These are phyloP conservation scores for Macrophomina tecta DNA, from an alignment of 2,329 filamentous ascomycete species.

Conservation along the genomic window DNA sequence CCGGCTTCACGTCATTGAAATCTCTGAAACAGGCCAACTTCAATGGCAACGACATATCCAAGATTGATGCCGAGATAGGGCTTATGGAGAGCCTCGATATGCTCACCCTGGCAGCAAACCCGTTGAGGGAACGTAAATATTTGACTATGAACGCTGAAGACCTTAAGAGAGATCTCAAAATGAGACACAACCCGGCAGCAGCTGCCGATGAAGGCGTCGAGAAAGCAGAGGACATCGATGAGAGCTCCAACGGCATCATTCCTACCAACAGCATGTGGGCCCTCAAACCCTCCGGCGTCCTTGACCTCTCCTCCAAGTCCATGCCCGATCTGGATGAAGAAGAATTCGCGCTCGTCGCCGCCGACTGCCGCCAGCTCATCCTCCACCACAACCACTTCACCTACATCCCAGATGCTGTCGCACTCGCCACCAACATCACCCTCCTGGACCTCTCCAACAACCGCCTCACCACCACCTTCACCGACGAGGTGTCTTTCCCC, in stretches of 20 bases:
- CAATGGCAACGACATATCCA: constrained; percentile 80
- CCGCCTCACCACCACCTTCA: constrained; percentile 65
- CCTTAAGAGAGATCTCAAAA: constrained; percentile 74
- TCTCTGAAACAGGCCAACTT: constrained; percentile 81
- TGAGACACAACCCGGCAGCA: constrained; percentile 64
- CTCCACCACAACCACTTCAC: constrained; percentile 80
- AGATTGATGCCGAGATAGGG: constrained; percentile 76
- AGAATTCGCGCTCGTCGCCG: constrained; percentile 47
- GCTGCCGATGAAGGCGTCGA: constrained; percentile 5
- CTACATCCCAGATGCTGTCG: constrained; percentile 71
- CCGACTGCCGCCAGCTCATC: constrained; percentile 64
- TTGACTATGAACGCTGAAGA: constrained; percentile 80
- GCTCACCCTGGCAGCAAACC: constrained; percentile 85
- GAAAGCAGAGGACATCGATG: neutral
- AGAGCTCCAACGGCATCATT: constrained; percentile 8
- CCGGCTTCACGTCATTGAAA: constrained; percentile 71
- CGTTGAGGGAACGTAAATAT: constrained; percentile 85
- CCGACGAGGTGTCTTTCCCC: constrained; percentile 59
- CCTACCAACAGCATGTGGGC: constrained; percentile 33
- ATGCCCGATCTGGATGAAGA: constrained; percentile 45
- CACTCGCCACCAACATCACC: constrained; percentile 72
- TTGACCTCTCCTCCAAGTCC: constrained; percentile 51
- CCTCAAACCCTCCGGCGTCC: constrained; percentile 43
- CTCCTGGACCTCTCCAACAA: constrained; percentile 79
- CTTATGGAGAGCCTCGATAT: constrained; percentile 78